Conservation (phyloP, 768 basidiomycete species). For the Dendrothele bispora region DNA sequence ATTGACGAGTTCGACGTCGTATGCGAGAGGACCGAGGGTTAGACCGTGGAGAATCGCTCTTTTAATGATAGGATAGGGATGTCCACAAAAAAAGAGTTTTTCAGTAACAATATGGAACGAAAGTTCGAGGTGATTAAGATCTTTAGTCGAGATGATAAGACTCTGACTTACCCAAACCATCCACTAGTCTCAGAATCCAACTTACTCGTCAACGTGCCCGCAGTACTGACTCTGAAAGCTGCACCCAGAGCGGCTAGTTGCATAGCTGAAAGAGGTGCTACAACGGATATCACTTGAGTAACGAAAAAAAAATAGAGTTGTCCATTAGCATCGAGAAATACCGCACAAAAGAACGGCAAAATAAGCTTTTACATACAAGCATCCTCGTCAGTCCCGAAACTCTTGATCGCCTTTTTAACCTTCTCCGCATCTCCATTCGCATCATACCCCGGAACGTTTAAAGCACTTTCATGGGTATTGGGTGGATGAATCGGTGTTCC, state of each 20-base stretch:
- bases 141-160: no score
- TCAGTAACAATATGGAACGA: no score
- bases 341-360: neutral
- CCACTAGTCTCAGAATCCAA: slow-evolving; percentile 3
- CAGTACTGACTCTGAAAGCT: slow-evolving; percentile 6
- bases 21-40: slow-evolving; percentile 2
- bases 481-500: slow-evolving; percentile 1
- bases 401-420: slow-evolving; percentile 7
- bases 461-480: neutral
- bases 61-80: neutral
- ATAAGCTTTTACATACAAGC: neutral
- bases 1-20: slow-evolving; percentile 7
- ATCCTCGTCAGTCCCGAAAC: slow-evolving; percentile 8
- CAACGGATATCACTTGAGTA: neutral
- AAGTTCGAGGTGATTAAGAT: no score
- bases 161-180: slow-evolving; percentile 2
- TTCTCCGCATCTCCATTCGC: slow-evolving; percentile 4
- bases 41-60: slow-evolving; percentile 6
- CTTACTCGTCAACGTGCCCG: neutral
- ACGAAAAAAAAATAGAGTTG: no score
- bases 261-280: slow-evolving; percentile 4
- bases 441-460: slow-evolving; percentile 4
- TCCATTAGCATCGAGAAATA: neutral
- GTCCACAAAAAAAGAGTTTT: neutral
- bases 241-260: slow-evolving; percentile 3